These are phyloP conservation scores for Hirschioporus abietinus DNA, from an alignment of 768 basidiomycete genomes.

Conservation along the genomic window DNA sequence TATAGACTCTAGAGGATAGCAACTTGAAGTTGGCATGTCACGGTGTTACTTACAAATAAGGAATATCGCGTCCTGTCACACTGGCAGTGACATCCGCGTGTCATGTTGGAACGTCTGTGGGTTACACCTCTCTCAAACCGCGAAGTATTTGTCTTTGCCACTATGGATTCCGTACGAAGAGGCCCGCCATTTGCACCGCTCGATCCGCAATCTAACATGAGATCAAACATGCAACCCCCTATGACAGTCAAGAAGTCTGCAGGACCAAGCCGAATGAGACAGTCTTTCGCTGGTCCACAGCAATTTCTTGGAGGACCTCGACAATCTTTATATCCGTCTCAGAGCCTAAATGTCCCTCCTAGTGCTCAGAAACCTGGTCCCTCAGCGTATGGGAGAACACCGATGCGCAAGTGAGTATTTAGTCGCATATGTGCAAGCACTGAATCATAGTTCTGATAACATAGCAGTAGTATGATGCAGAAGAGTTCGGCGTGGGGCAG, in stretches of 20 bases:
- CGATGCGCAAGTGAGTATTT: constrained; percentile 56
- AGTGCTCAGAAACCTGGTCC: constrained; percentile 56
- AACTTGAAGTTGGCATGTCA: too few relatives aligned
- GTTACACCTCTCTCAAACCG: constrained; percentile 13
- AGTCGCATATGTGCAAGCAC: constrained; percentile 10
- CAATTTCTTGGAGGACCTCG: constrained; percentile 53
- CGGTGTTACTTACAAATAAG: constrained; percentile 6
- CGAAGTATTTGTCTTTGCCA: constrained; percentile 8
- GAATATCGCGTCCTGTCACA: constrained; percentile 2
- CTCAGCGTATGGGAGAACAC: constrained; percentile 58
- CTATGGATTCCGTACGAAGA: constrained; percentile 45
- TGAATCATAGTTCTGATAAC: not conserved
- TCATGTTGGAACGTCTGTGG: constrained; percentile 26
- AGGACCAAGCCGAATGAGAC: constrained; percentile 36
- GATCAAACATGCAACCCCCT: constrained; percentile 67
- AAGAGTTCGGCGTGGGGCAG: constrained; percentile 67
- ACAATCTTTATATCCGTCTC: constrained; percentile 65
- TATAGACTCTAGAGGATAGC: too few relatives aligned
- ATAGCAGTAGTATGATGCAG: constrained; percentile 50
- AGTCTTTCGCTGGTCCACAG: constrained; percentile 78
- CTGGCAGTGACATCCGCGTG: too few relatives aligned
- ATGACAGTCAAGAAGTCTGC: constrained; percentile 69
- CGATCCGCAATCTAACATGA: constrained; percentile 43
- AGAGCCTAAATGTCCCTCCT: constrained; percentile 61
- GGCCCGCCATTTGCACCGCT: constrained; percentile 50